phyloP scores from a whole-genome alignment of 305 asterid species.

The Stenogyne calaminthoides region DNA sequence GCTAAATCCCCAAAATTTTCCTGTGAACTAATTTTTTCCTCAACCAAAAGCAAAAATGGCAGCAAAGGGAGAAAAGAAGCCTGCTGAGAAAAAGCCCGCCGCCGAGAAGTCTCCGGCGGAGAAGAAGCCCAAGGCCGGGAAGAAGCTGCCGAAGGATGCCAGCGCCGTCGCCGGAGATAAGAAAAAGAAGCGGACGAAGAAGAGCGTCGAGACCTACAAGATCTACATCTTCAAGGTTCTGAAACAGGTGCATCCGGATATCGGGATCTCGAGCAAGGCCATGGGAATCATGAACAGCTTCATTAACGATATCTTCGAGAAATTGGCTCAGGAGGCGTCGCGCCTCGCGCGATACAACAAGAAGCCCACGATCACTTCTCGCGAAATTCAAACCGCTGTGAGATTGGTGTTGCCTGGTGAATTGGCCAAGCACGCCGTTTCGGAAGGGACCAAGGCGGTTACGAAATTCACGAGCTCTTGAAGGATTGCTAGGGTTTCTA shows the following conservation, averaged over 20 bases:
- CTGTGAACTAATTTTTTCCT: not conserved
- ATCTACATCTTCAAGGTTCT: slow-evolving; percentile 71
- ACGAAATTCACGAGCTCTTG: slow-evolving; percentile 66
- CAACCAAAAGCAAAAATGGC: slow-evolving; percentile 41
- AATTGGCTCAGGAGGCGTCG: slow-evolving; percentile 60
- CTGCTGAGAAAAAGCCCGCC: slow-evolving; percentile 49
- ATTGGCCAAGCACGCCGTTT: slow-evolving; percentile 68
- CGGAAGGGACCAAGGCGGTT: slow-evolving; percentile 75
- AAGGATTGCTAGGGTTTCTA: slow-evolving; percentile 10
- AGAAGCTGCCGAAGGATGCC: slow-evolving; percentile 58
- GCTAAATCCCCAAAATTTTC: not conserved
- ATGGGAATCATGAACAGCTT: slow-evolving; percentile 80
- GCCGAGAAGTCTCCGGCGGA: slow-evolving; percentile 54
- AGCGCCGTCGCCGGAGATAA: slow-evolving; percentile 52
- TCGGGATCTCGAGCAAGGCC: slow-evolving; percentile 71
- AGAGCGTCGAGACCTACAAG: slow-evolving; percentile 63
- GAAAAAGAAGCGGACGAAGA: slow-evolving; percentile 57
- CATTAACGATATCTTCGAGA: slow-evolving; percentile 69
- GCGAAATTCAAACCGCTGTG: slow-evolving; percentile 73
- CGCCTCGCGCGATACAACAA: slow-evolving; percentile 64
- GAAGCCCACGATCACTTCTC: slow-evolving; percentile 69
- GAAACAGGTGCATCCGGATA: slow-evolving; percentile 66
- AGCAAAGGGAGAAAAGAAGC: slow-evolving; percentile 57
- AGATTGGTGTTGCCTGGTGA: slow-evolving; percentile 70
- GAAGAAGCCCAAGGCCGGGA: slow-evolving; percentile 66